phyloP scores from a whole-genome alignment of 2,329 filamentous ascomycete species.

The Claviceps sorghi region DNA sequence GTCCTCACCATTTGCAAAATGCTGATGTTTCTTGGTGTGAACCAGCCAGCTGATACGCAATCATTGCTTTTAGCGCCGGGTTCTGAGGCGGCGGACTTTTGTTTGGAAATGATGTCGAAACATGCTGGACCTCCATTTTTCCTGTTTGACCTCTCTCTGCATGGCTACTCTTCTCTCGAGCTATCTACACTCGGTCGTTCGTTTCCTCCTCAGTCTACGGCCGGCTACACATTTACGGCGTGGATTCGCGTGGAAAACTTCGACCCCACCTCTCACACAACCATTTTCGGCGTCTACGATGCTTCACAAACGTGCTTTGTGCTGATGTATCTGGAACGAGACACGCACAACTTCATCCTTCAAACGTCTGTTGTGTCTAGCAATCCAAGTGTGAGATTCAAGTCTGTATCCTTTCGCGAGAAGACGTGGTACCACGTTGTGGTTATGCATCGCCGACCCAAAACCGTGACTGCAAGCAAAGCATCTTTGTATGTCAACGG shows the following conservation, averaged over 20 bases:
- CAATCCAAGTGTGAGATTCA: slow-evolving; percentile 86
- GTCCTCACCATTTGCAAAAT: slow-evolving; percentile 53
- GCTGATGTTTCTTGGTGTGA: slow-evolving; percentile 63
- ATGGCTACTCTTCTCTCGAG: slow-evolving; percentile 84
- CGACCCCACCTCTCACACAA: slow-evolving; percentile 75
- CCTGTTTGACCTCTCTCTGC: slow-evolving; percentile 80
- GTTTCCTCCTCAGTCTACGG: slow-evolving; percentile 66
- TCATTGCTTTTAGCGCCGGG: slow-evolving; percentile 46
- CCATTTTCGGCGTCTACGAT: slow-evolving; percentile 91
- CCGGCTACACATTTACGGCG: slow-evolving; percentile 79
- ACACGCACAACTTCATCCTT: slow-evolving; percentile 85
- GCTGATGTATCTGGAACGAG: slow-evolving; percentile 83
- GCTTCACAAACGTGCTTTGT: slow-evolving; percentile 84
- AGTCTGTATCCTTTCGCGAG: slow-evolving; percentile 60
- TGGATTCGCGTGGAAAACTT: slow-evolving; percentile 86
- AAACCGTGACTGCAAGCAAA: slow-evolving; percentile 60
- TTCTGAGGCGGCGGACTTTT: slow-evolving; percentile 49
- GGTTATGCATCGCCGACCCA: slow-evolving; percentile 68
- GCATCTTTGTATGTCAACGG: slow-evolving; percentile 85
- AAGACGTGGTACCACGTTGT: slow-evolving; percentile 87
- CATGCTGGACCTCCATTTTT: slow-evolving; percentile 73
- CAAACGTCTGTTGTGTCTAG: slow-evolving; percentile 84
- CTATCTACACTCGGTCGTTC: slow-evolving; percentile 68
- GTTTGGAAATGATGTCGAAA: slow-evolving; percentile 54
- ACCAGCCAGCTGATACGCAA: slow-evolving; percentile 68